Evolutionary conservation across 768 basidiomycete genomes (phyloP).

Genomic region (Rhodotorula toruloides): DNA sequence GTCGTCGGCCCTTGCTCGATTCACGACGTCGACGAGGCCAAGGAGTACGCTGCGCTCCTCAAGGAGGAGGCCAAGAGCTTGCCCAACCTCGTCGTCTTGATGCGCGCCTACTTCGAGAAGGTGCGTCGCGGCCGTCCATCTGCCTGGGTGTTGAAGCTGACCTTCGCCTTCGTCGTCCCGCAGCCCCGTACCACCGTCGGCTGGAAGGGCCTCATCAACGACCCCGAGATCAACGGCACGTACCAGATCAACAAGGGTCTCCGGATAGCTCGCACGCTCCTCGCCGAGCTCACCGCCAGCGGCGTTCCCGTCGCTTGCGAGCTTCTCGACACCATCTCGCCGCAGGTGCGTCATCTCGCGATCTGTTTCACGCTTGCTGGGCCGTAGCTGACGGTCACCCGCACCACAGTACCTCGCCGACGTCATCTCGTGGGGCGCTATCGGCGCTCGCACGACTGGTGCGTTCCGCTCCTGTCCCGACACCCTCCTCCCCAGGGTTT

Average conservation of each 20-base stretch:
- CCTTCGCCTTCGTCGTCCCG: conserved; percentile 34
- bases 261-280: conserved; percentile 74
- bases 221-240: conserved; percentile 89
- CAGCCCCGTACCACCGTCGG: conserved; percentile 90
- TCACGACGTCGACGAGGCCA: conserved; percentile 77
- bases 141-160: background rate
- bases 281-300: conserved; percentile 80
- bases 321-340: conserved; percentile 65
- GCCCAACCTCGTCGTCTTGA: conserved; percentile 73
- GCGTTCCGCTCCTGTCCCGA: accelerated
- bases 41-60: conserved; percentile 52
- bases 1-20: conserved; percentile 95
- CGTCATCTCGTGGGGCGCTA: conserved; percentile 86
- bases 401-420: conserved; percentile 41
- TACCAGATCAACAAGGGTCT: conserved; percentile 98
- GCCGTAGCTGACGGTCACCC: background rate
- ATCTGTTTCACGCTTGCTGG: background rate
- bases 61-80: conserved; percentile 61
- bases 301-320: conserved; percentile 94
- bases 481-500: accelerated
- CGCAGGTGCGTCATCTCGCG: conserved; percentile 20
- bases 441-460: conserved; percentile 86
- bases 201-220: conserved; percentile 73
- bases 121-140: conserved; percentile 18
- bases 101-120: conserved; percentile 92